Conservation (phyloP, 169 alveolate genomes). For the Plasmodium gonderi region DNA sequence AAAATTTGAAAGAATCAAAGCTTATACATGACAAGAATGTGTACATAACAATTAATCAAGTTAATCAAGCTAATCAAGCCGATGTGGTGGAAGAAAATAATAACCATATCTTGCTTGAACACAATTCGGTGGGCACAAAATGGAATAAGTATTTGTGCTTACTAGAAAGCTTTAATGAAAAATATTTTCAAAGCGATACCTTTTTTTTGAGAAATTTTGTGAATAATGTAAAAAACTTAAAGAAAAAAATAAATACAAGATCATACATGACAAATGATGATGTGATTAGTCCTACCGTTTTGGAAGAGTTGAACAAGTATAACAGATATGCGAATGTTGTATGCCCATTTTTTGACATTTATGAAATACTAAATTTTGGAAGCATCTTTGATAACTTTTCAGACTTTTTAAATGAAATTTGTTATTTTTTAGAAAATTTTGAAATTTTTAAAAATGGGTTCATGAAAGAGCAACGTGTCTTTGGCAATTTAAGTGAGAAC, state of each 20-base stretch:
- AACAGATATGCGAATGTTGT: conserved; percentile 3
- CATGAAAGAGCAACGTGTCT: conserved; percentile 35
- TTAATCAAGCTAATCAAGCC: conserved; percentile 3
- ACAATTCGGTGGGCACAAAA: not conserved
- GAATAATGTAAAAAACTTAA: conserved; percentile 10
- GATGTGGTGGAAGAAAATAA: not conserved
- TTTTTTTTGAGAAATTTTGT: conserved; percentile 54
- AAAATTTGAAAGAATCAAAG: conserved; percentile 53
- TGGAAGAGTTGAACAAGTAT: conserved; percentile 15
- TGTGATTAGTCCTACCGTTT: not conserved
- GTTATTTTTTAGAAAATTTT: conserved; percentile 23
- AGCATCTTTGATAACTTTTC: conserved; percentile 12
- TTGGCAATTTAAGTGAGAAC: not conserved
- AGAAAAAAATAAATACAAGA: not conserved
- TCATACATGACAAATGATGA: not conserved
- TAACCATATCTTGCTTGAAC: not conserved
- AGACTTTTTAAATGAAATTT: conserved; percentile 34
- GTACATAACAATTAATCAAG: conserved; percentile 46
- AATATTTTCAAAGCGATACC: conserved; percentile 17
- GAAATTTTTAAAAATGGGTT: conserved; percentile 56
- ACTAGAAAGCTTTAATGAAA: conserved; percentile 37
- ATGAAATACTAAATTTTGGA: conserved; percentile 15
- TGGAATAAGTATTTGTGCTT: conserved; percentile 6
- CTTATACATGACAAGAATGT: conserved; percentile 9
- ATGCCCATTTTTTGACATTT: conserved; percentile 51